A percentile compares a stretch with the other conserved stretches of the same genome.
phyloP scores from a whole-genome alignment of 2,329 filamentous ascomycete species.

The Nannizziopsis arthrosporioides region DNA sequence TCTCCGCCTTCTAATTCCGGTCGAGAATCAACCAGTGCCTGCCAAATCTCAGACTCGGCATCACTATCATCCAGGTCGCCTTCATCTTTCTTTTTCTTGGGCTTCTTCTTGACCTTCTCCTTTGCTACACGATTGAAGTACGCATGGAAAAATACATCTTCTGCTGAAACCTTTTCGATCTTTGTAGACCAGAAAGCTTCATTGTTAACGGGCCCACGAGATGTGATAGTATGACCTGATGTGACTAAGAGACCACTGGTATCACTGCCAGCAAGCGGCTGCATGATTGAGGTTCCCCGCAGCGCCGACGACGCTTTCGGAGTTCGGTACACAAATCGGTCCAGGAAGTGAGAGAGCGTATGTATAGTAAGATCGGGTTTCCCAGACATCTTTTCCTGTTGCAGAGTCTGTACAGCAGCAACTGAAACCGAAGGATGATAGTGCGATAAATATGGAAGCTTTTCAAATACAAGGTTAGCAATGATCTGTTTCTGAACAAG shows the following conservation, averaged over 20 bases:
- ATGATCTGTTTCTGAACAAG: slow-evolving; percentile 3
- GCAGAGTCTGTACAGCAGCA: slow-evolving; percentile 62
- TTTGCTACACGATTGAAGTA: slow-evolving; percentile 76
- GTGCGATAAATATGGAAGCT: slow-evolving; percentile 60
- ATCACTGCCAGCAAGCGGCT: slow-evolving; percentile 62
- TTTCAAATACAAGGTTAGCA: slow-evolving; percentile 10
- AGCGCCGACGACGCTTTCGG: slow-evolving; percentile 56
- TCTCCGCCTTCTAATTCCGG: slow-evolving; percentile 60
- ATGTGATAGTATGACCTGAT: slow-evolving; percentile 45
- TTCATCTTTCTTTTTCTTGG: slow-evolving; percentile 38
- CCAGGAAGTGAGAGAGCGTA: slow-evolving; percentile 86
- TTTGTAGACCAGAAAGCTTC: slow-evolving; percentile 87
- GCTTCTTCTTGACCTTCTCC: slow-evolving; percentile 46
- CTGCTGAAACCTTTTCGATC: slow-evolving; percentile 70
- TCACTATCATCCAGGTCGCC: slow-evolving; percentile 42
- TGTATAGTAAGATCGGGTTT: slow-evolving; percentile 88
- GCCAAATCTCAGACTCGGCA: slow-evolving; percentile 70
- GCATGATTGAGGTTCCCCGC: slow-evolving; percentile 89
- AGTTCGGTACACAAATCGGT: slow-evolving; percentile 97
- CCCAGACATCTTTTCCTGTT: slow-evolving; percentile 58
- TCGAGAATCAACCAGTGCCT: slow-evolving; percentile 69
- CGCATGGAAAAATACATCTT: slow-evolving; percentile 96
- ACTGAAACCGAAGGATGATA: slow-evolving; percentile 89
- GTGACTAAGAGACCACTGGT: slow-evolving; percentile 51
- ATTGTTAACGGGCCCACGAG: slow-evolving; percentile 63